Conservation (phyloP, 345 rosid genomes). For the Firmiana major region DNA sequence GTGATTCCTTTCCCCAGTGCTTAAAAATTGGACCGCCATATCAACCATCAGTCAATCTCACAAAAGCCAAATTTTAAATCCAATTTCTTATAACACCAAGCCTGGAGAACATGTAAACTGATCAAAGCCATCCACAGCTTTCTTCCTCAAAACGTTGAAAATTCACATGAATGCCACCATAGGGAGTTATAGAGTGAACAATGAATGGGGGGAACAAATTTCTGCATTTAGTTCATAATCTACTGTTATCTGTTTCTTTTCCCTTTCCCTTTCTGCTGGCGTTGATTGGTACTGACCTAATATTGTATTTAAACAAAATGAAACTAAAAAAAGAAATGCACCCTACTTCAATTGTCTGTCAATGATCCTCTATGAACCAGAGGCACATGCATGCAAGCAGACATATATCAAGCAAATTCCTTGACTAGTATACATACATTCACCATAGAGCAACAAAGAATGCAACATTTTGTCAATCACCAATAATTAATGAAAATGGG, state of each 20-base stretch:
- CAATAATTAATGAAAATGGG: neutral
- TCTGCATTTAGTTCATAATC: neutral
- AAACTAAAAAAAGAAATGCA: neutral
- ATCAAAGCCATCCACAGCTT: neutral
- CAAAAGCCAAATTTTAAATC: neutral
- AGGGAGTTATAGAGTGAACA: neutral
- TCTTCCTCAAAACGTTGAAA: neutral
- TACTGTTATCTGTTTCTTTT: neutral
- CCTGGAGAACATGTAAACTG: neutral
- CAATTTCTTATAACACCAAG: conserved; percentile 1
- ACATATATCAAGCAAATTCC: neutral
- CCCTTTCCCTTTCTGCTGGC: neutral
- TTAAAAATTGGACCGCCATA: neutral
- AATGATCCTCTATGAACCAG: neutral
- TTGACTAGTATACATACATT: neutral
- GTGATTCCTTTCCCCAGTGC: neutral
- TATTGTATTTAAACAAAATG: neutral
- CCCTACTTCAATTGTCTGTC: neutral
- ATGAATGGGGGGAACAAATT: neutral
- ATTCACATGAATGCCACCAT: neutral
- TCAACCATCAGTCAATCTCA: neutral
- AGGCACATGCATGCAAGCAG: neutral
- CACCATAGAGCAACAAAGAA: neutral
- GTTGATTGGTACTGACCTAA: neutral
- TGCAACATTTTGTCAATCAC: neutral